Base-by-base conservation (phyloP, 2,329 filamentous ascomycete genomes). In the Cytospora schulzeri region DNA sequence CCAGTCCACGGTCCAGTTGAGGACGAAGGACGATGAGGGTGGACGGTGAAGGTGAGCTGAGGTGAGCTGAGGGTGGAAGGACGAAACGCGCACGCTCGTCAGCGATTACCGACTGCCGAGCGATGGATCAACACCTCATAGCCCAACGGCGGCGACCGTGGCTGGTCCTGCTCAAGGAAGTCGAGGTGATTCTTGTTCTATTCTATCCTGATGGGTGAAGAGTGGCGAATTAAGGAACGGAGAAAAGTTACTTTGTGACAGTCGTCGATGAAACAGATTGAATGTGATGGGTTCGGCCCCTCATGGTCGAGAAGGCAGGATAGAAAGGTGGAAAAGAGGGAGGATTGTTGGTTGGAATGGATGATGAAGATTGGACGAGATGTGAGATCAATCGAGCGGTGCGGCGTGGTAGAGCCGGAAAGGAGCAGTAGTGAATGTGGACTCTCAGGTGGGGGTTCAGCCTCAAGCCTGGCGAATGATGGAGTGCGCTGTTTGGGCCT, bases 91-190 rank as follows among this genome's bases (percentile, higher is more conserved):
- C 52, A n/a, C n/a, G 33, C 54, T 54, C 60, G 52, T 62, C 58
- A 62, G 52, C 41, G 63, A 58, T 62, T 62, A 62, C 58, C 63
- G 63, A 57, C 58, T 65, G 63, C 58, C 63, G 55, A 65, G 31
- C 31, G n/a, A 48, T 50, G 31, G 63, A 29, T 61, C 50, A 52
- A 45, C 38, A 28, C 63, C 59, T 65, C 63, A 65, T 65, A 65
- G 62, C 63, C 63, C 60, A 48, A 56, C 45, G 29, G 28, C 45
- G 29, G 28, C 29, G 60, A 62, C 52, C 38, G 60, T 62, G 60
- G 60, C 60, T 56, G 52, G 60, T 48, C 45, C 45, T 48, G 45
- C 45, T 48, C 45, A 52, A n/a, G n/a, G 41, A 45, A 52, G 31
- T 54, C 35, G 45, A 52, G 38, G 41, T 55, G 31, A 17, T 33